Evolutionary conservation across 2,329 filamentous ascomycete genomes (phyloP).

Genomic region (Aspergillus sp.): DNA sequence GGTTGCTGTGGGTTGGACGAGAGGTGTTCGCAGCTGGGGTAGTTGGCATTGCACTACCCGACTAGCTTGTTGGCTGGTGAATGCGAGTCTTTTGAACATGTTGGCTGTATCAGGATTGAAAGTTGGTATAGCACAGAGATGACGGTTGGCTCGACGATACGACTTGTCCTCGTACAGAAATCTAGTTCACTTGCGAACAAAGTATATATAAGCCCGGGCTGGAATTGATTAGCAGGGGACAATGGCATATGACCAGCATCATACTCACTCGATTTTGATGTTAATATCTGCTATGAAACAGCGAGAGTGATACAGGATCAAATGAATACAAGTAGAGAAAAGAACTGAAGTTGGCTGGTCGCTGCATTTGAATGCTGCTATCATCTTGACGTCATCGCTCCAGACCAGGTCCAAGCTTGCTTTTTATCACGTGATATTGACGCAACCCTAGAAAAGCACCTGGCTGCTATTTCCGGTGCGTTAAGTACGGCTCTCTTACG

Average conservation of each 20-base stretch:
- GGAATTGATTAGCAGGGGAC: no score
- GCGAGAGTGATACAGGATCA: background rate
- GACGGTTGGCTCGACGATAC: background rate
- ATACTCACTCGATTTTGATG: no score
- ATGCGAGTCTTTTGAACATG: constrained; percentile 4
- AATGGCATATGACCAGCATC: no score
- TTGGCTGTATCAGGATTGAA: background rate
- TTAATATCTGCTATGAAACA: no score
- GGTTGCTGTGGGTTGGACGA: background rate
- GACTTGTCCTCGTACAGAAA: no score
- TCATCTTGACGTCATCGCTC: constrained; percentile 1
- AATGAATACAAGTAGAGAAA: background rate
- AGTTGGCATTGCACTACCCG: background rate
- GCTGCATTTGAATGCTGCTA: background rate
- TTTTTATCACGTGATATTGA: background rate
- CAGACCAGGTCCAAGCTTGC: background rate
- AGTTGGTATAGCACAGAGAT: background rate
- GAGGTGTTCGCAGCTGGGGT: constrained; percentile 1
- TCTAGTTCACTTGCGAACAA: no score
- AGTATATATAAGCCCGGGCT: no score
- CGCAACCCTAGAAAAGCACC: background rate
- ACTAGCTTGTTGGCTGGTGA: constrained; percentile 4
- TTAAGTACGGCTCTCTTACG: background rate
- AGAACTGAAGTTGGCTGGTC: background rate
- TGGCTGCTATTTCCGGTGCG: background rate